Evolutionary conservation across 2,329 filamentous ascomycete genomes (phyloP), one percentile per base, ranked within the genome.

Genomic region (Phaeosphaeria sp.): DNA sequence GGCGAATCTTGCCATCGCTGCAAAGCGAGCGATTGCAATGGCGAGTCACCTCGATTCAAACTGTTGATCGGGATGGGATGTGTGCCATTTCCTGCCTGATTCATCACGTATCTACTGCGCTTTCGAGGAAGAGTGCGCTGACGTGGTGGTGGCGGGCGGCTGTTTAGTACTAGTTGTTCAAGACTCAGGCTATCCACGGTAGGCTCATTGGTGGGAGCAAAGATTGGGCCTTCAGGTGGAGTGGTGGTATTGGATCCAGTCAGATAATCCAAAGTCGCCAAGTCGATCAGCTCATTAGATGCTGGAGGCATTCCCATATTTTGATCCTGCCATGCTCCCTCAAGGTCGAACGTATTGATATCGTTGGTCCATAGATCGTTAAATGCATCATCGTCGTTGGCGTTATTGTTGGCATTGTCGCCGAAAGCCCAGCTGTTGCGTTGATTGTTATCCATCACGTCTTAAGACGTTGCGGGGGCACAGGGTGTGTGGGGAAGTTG

Each of bases 1-100:
- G 87, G 87, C 54, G 86, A 88, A 64, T 86, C 79, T 67, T 87
- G 83, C 87, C 87, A 89, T 80, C 87, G 79, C 76, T 89, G 86
- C 65, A 89, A 78, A 5, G 87, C 60, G 15, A 68, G 53, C n/a
- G 68, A 65, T 17, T 67, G 66, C 6, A 45, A 42, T 40, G 52
- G 42, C 11, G 50, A 53, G 15, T 51, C 36, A 9, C 46, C 22
- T 3, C 44, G 36, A 18, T 46, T 56, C 9, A 25, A 39, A 40
- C 20, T 47, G 1, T 60, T 55, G 25, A 66, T 65, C 1, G 49
- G 36, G 18, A 66, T 60, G 15, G 64, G 59, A 15, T 55, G 59
- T 9, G 50, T 53, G 11, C 42, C 49, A 11, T 56, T 55, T 21
- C 36, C 50, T 24, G 53, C 55, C 46, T 54, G 54, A 7, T 62